Evolutionary conservation across 2,329 filamentous ascomycete genomes (phyloP).

Genomic region (Aplosporella prunicola): DNA sequence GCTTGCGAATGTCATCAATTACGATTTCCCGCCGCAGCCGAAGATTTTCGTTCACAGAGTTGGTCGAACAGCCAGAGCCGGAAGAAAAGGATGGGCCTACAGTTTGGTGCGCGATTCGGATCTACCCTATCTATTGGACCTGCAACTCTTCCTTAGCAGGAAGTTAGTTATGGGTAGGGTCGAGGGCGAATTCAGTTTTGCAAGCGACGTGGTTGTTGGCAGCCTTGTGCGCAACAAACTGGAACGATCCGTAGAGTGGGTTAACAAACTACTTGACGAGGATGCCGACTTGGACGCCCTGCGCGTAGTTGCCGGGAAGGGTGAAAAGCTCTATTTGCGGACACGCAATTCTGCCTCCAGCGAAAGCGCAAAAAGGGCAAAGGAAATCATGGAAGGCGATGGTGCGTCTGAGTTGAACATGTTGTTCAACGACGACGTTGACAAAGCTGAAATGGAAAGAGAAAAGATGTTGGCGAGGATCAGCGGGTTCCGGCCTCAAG

Average conservation of each 20-base stretch:
- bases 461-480: slow-evolving; percentile 83
- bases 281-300: slow-evolving; percentile 64
- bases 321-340: slow-evolving; percentile 84
- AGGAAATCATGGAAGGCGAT: slow-evolving; percentile 61
- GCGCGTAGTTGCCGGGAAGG: slow-evolving; percentile 68
- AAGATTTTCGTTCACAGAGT: slow-evolving; percentile 97
- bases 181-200: slow-evolving; percentile 55
- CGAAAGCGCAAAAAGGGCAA: slow-evolving; percentile 81
- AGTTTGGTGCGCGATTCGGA: slow-evolving; percentile 83
- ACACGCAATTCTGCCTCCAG: slow-evolving; percentile 83
- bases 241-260: slow-evolving; percentile 70
- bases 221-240: slow-evolving; percentile 62
- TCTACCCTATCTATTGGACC: slow-evolving; percentile 81
- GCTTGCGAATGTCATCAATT: slow-evolving; percentile 95
- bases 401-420: slow-evolving; percentile 68
- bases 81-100: slow-evolving; percentile 88
- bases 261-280: slow-evolving; percentile 67
- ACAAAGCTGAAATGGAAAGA: slow-evolving; percentile 57
- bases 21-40: slow-evolving; percentile 92
- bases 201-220: slow-evolving; percentile 77
- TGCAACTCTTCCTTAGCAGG: slow-evolving; percentile 89
- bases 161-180: slow-evolving; percentile 67
- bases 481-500: slow-evolving; percentile 76
- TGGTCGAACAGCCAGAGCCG: slow-evolving; percentile 88
- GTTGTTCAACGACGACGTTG: slow-evolving; percentile 55